These are phyloP conservation scores for Moringa oleifera DNA, from an alignment of 345 rosid species.

Conservation along the genomic window DNA sequence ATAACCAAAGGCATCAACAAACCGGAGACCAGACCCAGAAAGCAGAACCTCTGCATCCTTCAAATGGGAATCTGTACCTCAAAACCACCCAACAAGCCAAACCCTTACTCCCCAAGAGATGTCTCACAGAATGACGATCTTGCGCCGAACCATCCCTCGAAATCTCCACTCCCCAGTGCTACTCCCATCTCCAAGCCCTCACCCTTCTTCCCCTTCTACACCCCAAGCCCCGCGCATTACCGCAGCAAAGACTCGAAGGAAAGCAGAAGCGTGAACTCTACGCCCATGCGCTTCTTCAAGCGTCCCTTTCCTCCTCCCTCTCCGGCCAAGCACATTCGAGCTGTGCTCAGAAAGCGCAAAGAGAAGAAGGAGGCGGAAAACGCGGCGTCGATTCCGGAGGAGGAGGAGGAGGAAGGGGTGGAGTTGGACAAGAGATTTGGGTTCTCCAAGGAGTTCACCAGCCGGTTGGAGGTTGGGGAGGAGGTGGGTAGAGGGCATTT, in stretches of 20 bases:
- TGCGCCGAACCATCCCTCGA: constrained; percentile 24
- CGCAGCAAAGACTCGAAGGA: constrained; percentile 43
- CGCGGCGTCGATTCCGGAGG: constrained; percentile 32
- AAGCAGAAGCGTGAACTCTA: constrained; percentile 36
- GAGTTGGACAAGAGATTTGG: constrained; percentile 91
- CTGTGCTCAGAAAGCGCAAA: constrained; percentile 57
- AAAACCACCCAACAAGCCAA: constrained; percentile 51
- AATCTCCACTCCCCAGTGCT: constrained; percentile 23
- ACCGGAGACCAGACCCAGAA: too few species aligned
- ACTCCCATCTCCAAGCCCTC: constrained; percentile 28
- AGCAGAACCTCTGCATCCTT: constrained; percentile 4
- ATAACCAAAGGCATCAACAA: not conserved
- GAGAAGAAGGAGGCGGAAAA: constrained; percentile 32
- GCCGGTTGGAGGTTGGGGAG: constrained; percentile 62
- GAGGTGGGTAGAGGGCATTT: constrained; percentile 98
- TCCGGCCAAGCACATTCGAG: constrained; percentile 85
- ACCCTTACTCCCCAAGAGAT: constrained; percentile 57
- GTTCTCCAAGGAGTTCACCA: constrained; percentile 66
- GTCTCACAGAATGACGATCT: constrained; percentile 23
- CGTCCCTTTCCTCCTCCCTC: constrained; percentile 88
- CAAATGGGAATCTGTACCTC: constrained; percentile 77
- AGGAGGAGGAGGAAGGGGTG: constrained; percentile 34
- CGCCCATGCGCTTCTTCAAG: constrained; percentile 68
- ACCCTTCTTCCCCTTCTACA: constrained; percentile 49
- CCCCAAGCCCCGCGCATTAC: constrained; percentile 68